Percentiles rank a stretch among this genome's conserved stretches.
Evolutionary conservation across 2,329 filamentous ascomycete genomes (phyloP).

Genomic region (Ramularia endophylla): DNA sequence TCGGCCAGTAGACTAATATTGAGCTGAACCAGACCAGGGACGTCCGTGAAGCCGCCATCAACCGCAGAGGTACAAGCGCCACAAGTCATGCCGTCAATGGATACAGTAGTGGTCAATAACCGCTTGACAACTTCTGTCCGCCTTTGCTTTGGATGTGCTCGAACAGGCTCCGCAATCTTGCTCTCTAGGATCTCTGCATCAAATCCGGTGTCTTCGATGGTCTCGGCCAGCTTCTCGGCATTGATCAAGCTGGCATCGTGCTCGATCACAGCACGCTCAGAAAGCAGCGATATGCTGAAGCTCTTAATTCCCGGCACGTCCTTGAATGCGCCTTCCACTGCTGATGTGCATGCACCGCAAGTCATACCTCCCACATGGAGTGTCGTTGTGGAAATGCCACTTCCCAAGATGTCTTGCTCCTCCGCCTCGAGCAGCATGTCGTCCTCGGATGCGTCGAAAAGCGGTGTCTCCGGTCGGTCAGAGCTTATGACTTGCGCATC

Average conservation of each 20-base stretch:
- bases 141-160: conserved; percentile 30
- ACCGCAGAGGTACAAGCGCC: conserved; percentile 92
- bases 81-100: conserved; percentile 96
- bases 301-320: conserved; percentile 72
- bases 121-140: conserved; percentile 35
- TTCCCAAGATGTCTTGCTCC: conserved; percentile 31
- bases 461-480: conserved; percentile 21
- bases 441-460: conserved; percentile 21
- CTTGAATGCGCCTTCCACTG: conserved; percentile 89
- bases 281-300: conserved; percentile 88
- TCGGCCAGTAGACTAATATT: conserved; percentile 94
- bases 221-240: conserved; percentile 71
- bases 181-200: conserved; percentile 80
- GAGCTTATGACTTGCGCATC: conserved; percentile 58
- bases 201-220: conserved; percentile 87
- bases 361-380: conserved; percentile 80
- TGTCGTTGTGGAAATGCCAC: conserved; percentile 80
- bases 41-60: conserved; percentile 69
- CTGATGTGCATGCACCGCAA: conserved; percentile 90
- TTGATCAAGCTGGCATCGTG: conserved; percentile 73
- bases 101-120: conserved; percentile 69
- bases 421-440: conserved; percentile 13
- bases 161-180: conserved; percentile 40
- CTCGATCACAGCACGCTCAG: conserved; percentile 91
- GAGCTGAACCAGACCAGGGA: conserved; percentile 78